These are phyloP conservation scores for Metschnikowia noctiluminum DNA, from an alignment of 805 yeast species.

Conservation along the genomic window DNA sequence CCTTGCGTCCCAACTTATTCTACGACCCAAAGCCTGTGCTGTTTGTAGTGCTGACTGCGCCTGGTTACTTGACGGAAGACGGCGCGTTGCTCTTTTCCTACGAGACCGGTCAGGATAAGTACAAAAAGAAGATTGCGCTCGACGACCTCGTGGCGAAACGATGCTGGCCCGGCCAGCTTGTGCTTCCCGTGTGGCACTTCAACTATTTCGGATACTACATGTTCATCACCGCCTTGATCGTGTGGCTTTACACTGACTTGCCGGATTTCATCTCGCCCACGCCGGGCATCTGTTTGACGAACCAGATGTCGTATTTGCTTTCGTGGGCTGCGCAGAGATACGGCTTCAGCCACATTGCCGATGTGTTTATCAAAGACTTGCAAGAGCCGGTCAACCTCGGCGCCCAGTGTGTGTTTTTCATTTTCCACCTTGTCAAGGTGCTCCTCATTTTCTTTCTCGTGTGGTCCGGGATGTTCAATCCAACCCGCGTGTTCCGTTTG, in stretches of 20 bases:
- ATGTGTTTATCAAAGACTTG: constrained; percentile 48
- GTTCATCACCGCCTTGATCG: constrained; percentile 39
- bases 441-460: constrained; percentile 53
- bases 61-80: constrained; percentile 79
- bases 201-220: constrained; percentile 42
- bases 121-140: constrained; percentile 42
- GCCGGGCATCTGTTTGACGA: constrained; percentile 82
- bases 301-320: constrained; percentile 39
- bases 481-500: constrained; percentile 42
- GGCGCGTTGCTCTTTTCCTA: constrained; percentile 74
- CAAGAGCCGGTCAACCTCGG: constrained; percentile 33
- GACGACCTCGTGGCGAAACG: constrained; percentile 54
- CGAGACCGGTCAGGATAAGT: constrained; percentile 47
- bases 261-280: constrained; percentile 90
- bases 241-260: constrained; percentile 90
- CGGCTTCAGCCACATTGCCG: constrained; percentile 43
- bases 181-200: constrained; percentile 68
- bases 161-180: constrained; percentile 87
- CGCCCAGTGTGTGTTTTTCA: constrained; percentile 68
- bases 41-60: constrained; percentile 59
- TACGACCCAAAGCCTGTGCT: constrained; percentile 62
- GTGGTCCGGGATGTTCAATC: constrained; percentile 76
- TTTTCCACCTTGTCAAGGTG: constrained; percentile 65
- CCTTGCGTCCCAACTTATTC: constrained; percentile 77
- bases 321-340: constrained; percentile 26